Evolutionary conservation across 1,284 basidiomycete species (phyloP), one percentile per base, ranked within the genome.

Genomic region (Earliella scabrosa): DNA sequence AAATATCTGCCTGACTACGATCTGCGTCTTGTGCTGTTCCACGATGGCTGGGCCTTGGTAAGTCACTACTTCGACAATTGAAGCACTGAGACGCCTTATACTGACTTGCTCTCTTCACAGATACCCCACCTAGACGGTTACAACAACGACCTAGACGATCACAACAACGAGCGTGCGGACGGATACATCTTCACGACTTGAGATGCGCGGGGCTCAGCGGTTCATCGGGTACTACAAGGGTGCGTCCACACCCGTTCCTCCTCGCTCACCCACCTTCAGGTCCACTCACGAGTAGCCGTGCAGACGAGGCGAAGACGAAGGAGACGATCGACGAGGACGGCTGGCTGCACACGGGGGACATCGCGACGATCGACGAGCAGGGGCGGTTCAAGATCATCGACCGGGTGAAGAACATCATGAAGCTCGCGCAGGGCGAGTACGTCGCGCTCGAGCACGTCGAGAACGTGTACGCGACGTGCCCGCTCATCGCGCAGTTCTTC

Each of bases 321-420:
- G 81, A 84, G 40, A 74, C 87, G 5, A 66, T 93, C 43, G 88
- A 89, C 63, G 77, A 77, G 20, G 87, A 91, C 43, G 95, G 95
- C 1, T 99, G 95, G 95, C 71, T 97, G 59, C 93, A 93, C 72
- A 95, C 93, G 1, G 97, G 97, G 49, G 96, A 98, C 71, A 84
- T 98, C 59, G 93, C 80, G 18, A 86, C 88, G 66, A 79, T 98
- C 40, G 97, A 99, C 72, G 69, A 77, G 8, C 76, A 72, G 38
- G 95, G 95, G 26, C 86, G 95, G 14, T 71, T 98, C 72, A 92
- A 85, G 77, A 97, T 99, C 69, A 85, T 98, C 54, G 97, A 99
- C 75, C 86, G 97, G 55, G 88, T 98, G 69, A 98, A 97, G 91
- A 97, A 98, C 74, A 93, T 97, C 69, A 92, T 97, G 88, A 98